Evolutionary conservation across 2,329 filamentous ascomycete species (phyloP).

Genomic region (Immersiporthe knoxdaviesiana): DNA sequence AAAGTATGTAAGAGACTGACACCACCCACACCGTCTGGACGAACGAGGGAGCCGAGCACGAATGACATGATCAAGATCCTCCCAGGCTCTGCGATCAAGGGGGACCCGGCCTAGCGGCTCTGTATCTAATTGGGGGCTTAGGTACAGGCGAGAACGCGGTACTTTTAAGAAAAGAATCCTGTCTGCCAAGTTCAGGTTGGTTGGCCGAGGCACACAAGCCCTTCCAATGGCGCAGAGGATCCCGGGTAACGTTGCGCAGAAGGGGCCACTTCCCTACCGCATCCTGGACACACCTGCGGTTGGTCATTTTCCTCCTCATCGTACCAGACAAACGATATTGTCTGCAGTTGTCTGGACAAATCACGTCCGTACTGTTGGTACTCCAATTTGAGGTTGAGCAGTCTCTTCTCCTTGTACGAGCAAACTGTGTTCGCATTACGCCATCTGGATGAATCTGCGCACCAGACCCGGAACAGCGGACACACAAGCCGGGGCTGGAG

Average conservation of each 20-base stretch:
- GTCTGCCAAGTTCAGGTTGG: neutral
- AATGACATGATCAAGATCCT: neutral
- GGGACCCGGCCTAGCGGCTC: neutral
- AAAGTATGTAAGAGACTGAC: neutral
- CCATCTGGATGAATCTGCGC: neutral
- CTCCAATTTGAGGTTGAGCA: neutral
- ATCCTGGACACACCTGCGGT: neutral
- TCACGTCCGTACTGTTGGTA: neutral
- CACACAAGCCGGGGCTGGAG: neutral
- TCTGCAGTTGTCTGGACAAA: neutral
- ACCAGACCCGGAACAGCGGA: neutral
- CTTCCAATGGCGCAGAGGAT: neutral
- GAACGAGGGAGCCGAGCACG: neutral
- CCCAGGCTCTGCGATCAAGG: slow-evolving; percentile 1
- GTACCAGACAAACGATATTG: neutral
- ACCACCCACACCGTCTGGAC: neutral
- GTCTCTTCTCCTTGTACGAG: neutral
- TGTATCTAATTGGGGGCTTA: neutral
- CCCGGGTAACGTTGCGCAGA: slow-evolving; percentile 1
- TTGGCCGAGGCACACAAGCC: neutral
- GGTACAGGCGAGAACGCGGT: neutral
- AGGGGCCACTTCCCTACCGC: neutral
- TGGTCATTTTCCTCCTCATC: neutral
- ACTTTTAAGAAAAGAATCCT: neutral
- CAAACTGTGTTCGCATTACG: neutral